These are phyloP conservation scores for Aegilops tauschii DNA, from an alignment of 176 grass and related monocot species.

Conservation along the genomic window DNA sequence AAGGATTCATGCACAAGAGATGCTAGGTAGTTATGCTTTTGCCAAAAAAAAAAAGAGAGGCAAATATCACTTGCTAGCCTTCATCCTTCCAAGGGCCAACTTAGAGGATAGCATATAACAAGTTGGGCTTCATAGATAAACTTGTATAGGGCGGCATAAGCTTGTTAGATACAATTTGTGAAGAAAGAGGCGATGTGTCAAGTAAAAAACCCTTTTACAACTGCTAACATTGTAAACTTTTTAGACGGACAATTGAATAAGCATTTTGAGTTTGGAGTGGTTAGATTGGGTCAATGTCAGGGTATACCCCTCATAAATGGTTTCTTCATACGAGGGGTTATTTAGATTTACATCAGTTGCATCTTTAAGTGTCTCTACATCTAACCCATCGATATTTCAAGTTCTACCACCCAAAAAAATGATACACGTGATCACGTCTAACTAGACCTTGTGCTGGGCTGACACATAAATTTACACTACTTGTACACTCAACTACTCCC, in stretches of 20 bases:
- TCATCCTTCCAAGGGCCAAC: not conserved
- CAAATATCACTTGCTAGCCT: not conserved
- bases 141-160: not conserved
- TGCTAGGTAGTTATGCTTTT: not conserved
- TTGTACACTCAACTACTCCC: not conserved
- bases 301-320: not conserved
- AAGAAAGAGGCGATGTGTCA: not conserved
- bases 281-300: not conserved
- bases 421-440: not conserved
- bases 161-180: conserved; percentile 3
- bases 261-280: not conserved
- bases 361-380: not conserved
- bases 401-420: not conserved
- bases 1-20: not conserved
- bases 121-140: not conserved
- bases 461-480: not conserved
- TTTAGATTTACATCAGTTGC: not conserved
- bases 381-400: not conserved
- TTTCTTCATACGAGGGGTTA: not conserved
- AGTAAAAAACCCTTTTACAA: not conserved
- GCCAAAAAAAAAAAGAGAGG: not conserved
- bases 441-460: not conserved
- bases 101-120: not conserved
- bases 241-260: not conserved
- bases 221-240: conserved; percentile 4